Evolutionary conservation across 768 basidiomycete genomes (phyloP), one percentile per base, ranked within the genome.

Genomic region (Lenzites betulinus): DNA sequence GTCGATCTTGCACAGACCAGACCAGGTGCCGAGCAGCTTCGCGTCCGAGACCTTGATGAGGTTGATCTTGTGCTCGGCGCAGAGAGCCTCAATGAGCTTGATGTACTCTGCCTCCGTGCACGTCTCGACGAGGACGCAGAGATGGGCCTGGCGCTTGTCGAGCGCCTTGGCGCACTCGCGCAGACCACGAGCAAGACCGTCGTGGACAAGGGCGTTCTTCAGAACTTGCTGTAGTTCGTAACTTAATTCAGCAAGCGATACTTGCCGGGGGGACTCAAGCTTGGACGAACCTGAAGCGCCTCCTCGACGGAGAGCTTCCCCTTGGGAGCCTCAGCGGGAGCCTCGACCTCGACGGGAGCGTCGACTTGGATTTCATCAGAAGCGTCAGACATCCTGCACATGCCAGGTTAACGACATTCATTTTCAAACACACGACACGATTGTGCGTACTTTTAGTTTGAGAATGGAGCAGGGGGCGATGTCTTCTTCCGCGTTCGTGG

Each of bases 31-130:
- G 72, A 99, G 90, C 66, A 96, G 87, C 81, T 99, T 99, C 72
- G 93, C 90, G 77, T 98, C 96, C 70, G 92, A 92, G 67, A 95
- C 93, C 81, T 98, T 98, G 92, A 99, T 98, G 66, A 99, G 81
- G 83, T 95, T 94, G 81, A 98, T 98, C 79, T 95, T 96, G 88
- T 98, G 95, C 81, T 97, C 95, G 64, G 93, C 91, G 75, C 96
- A 98, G 74, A 99, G 93, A 51, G 96, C 96, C 81, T 98, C 95
- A 68, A 99, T 97, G 81, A 99, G 93, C 83, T 98, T 98, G 87
- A 97, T 92, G 85, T 99, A 98, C 79, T 98, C 96, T 67, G 95
- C 92, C 81, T 98, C 96, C 54, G 92, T 95, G 84, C 95, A 97
- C 58, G 94, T 94, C 87, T 99, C 96, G 74, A 98, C 95, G 71